phyloP scores from a whole-genome alignment of 192 early-diverging fungal genomes.

The Obelidium mucronatum region DNA sequence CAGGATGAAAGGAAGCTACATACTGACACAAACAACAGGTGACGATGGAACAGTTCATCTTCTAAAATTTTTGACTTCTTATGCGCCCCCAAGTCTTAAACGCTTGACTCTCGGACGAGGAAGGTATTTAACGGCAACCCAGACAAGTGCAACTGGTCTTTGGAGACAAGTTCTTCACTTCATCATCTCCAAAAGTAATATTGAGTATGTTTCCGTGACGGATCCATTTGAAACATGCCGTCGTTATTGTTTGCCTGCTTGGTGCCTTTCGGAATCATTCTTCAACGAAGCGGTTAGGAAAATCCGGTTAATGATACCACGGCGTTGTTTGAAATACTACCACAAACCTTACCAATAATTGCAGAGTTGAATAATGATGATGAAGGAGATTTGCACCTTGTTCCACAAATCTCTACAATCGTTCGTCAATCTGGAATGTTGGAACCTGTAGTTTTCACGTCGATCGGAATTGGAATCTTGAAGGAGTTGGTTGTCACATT shows the following conservation, averaged over 20 bases:
- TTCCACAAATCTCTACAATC: neutral
- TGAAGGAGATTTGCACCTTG: neutral
- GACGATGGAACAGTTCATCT: conserved; percentile 10
- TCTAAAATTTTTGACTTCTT: conserved; percentile 10
- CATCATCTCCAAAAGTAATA: neutral
- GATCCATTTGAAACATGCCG: neutral
- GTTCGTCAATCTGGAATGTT: neutral
- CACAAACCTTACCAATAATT: too few relatives aligned
- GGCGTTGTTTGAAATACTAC: neutral
- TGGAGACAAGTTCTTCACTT: neutral
- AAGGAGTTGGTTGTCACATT: neutral
- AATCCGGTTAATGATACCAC: neutral
- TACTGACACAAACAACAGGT: neutral
- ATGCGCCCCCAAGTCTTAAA: neutral
- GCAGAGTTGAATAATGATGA: too few relatives aligned
- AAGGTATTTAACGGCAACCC: conserved; percentile 7
- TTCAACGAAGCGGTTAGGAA: neutral
- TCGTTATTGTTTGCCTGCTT: conserved; percentile 4
- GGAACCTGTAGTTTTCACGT: neutral
- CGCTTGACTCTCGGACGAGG: conserved; percentile 8
- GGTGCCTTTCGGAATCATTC: neutral
- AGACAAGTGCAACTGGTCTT: neutral
- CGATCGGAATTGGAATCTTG: neutral
- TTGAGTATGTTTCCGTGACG: neutral
- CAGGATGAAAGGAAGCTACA: conserved; percentile 10